Base-by-base conservation (phyloP, 164 flowering plant genomes). In the Umbilicus rupestris region DNA sequence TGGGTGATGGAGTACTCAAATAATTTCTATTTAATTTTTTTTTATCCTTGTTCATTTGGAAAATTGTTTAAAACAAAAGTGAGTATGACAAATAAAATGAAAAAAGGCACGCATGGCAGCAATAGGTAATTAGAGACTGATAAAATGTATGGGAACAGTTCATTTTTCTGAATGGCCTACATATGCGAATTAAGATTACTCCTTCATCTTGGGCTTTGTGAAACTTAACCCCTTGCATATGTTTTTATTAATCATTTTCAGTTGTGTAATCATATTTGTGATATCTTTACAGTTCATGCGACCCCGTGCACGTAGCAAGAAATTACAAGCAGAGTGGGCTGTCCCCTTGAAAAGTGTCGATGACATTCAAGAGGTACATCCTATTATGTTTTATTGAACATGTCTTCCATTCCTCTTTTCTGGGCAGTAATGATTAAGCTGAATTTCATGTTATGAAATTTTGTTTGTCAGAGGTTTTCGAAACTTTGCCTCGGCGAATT, bases 241-340 rank as follows among this genome's bases (percentile, higher is more conserved):
- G 41, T 12, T 50, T 31, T 9, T 66, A 2, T 30, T 3, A 6
- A 30, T 12, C 5, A 37, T 35, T 8, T 67, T 24, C 20, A n/a
- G 7, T 16, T 66, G 11, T 22, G 20, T 70, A 16, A 72, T 58
- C 42, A 19, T 42, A 52, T 14, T 64, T 16, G 10, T 55, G 6
- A 20, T 64, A 64, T 71, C 62, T 37, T 64, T 33, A 71, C 78
- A 93, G 98, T 93, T 93, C 78, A 84, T 90, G 97, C 77, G 97
- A n/a, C 94, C 90, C 20, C 88, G 98, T 44, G 75, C 96, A 64
- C 92, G 94, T 69, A 82, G 81, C 78, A 89, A 90, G 88, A 93
- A 88, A 67, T 83, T 93, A 75, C 78, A 80, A 1, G 91, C 89
- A 68, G 98, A 93, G 75, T 93, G 98, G 98, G 92, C 63, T 78